Percentiles rank a stretch among this genome's conserved stretches.
Evolutionary conservation across 192 early-diverging fungal genomes (phyloP).

Genomic region (Backusella macrospora): DNA sequence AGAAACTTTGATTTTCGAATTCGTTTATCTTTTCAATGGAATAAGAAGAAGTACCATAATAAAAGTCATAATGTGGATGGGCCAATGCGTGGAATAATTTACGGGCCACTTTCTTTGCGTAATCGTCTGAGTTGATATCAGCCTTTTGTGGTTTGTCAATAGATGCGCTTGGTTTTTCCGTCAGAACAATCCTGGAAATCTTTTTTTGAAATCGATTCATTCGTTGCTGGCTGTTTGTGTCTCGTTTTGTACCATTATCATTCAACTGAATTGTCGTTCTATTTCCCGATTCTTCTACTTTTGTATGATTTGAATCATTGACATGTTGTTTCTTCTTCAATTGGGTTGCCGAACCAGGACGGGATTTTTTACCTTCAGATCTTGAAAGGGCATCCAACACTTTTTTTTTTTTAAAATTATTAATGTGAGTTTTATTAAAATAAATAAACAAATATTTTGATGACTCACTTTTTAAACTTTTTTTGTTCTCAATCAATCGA

Average conservation of each 20-base stretch:
- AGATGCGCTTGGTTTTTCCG: conserved; percentile 25
- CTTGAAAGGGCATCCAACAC: conserved; percentile 40
- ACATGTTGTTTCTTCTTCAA: too few species aligned
- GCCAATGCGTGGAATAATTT: conserved; percentile 39
- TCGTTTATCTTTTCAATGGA: neutral
- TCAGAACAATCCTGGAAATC: conserved; percentile 27
- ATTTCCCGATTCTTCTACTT: conserved; percentile 1
- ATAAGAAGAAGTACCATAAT: neutral
- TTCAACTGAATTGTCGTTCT: neutral
- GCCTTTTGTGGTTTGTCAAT: conserved; percentile 24
- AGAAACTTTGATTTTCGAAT: conserved; percentile 2
- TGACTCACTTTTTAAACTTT: conserved; percentile 33
- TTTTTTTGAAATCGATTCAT: conserved; percentile 27
- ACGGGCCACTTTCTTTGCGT: conserved; percentile 42
- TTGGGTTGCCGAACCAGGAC: neutral
- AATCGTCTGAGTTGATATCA: conserved; percentile 42
- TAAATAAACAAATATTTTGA: neutral
- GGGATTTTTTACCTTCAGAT: conserved; percentile 32
- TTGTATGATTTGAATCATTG: neutral
- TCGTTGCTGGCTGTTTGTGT: too few species aligned
- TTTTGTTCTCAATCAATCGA: conserved; percentile 37
- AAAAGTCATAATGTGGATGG: neutral
- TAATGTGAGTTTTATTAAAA: neutral
- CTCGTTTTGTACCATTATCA: neutral
- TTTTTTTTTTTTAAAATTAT: neutral